These are phyloP conservation scores for Trichomonas gallinae DNA, from an alignment of 208 protist genomes.

Conservation along the genomic window DNA sequence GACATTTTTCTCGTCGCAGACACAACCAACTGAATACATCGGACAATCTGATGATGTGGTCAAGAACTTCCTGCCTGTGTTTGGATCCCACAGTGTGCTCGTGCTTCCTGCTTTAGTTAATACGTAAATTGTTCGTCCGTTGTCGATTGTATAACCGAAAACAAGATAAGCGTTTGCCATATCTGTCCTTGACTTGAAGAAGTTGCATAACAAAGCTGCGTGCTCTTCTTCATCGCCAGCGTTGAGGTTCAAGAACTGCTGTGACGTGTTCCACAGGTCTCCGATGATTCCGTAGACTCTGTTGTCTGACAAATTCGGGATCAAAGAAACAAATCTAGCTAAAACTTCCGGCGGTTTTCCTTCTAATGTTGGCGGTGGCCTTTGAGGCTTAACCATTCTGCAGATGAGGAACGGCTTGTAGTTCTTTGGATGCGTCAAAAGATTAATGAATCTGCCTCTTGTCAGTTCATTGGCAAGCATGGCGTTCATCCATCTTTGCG, in stretches of 20 bases:
- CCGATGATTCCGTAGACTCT: not conserved
- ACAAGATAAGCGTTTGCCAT: not conserved
- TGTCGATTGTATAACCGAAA: not conserved
- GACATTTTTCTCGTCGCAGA: not conserved
- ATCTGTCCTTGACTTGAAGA: not conserved
- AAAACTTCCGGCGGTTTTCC: not conserved
- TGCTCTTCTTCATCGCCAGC: slow-evolving; percentile 3
- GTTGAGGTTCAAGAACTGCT: not conserved
- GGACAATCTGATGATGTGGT: not conserved
- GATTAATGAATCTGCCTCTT: not conserved
- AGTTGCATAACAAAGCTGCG: not conserved
- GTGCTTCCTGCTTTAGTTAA: not conserved
- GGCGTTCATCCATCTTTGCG: not conserved
- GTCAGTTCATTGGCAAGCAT: not conserved
- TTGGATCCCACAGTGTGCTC: not conserved
- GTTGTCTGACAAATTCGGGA: not conserved
- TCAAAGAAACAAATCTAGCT: not conserved
- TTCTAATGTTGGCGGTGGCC: not conserved
- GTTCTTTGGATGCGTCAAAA: not conserved
- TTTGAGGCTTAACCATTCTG: not conserved
- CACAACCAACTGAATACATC: not conserved
- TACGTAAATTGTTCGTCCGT: not conserved
- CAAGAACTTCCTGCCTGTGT: not conserved
- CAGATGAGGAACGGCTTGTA: not conserved
- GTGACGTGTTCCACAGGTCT: not conserved